Conservation (phyloP, 1,139 yeast species). For the Suhomyces kunorum region DNA sequence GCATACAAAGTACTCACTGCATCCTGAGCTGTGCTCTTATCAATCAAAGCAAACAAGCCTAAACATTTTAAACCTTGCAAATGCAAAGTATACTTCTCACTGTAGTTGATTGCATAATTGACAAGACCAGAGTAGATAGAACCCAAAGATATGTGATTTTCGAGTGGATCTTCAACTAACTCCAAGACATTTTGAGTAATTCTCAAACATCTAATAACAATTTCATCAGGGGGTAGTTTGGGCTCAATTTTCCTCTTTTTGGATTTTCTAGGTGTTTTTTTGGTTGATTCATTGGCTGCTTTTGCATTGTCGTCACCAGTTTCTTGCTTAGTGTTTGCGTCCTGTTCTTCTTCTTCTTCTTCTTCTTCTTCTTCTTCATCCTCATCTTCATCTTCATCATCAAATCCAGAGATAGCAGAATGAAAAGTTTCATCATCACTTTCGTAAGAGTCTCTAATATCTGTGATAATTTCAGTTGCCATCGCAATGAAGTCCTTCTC, state of each 20-base stretch:
- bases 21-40: slow-evolving; percentile 33
- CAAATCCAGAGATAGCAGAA: slow-evolving; percentile 52
- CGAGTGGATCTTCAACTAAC: slow-evolving; percentile 63
- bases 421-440: slow-evolving; percentile 50
- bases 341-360: slow-evolving; percentile 25
- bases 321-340: slow-evolving; percentile 9
- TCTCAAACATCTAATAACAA: slow-evolving; percentile 63
- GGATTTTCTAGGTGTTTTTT: slow-evolving; percentile 20
- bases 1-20: slow-evolving; percentile 19
- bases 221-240: slow-evolving; percentile 46
- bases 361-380: slow-evolving; percentile 28
- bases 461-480: slow-evolving; percentile 84
- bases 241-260: slow-evolving; percentile 41
- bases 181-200: slow-evolving; percentile 74
- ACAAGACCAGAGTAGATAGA: slow-evolving; percentile 75
- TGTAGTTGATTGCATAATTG: slow-evolving; percentile 75
- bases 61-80: slow-evolving; percentile 73
- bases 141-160: slow-evolving; percentile 66
- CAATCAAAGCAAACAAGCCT: slow-evolving; percentile 78
- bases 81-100: slow-evolving; percentile 57
- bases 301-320: slow-evolving; percentile 17
- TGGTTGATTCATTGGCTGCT: slow-evolving; percentile 23
- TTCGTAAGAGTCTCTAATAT: slow-evolving; percentile 70
- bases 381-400: slow-evolving; percentile 36
- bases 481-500: slow-evolving; percentile 84